Evolutionary conservation across 306 rosid genomes (phyloP).

Genomic region (Coriaria nepalensis): DNA sequence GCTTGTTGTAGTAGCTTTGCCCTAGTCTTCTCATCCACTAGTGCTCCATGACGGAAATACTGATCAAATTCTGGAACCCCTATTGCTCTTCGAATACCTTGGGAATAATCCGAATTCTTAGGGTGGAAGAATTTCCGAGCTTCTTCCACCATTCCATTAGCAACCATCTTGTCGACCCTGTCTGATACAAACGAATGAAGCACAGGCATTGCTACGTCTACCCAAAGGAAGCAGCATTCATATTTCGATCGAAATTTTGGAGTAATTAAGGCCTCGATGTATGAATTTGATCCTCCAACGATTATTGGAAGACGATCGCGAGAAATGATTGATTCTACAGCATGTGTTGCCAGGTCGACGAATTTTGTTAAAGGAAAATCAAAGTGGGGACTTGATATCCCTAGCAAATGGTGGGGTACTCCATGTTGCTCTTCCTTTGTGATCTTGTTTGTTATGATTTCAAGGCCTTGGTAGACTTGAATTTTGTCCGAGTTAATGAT

Average conservation of each 20-base stretch:
- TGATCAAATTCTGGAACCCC: conserved; percentile 76
- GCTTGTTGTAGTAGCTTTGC: conserved; percentile 26
- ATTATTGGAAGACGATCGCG: conserved; percentile 47
- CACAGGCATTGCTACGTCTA: conserved; percentile 40
- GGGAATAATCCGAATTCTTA: conserved; percentile 24
- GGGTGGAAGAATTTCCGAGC: conserved; percentile 33
- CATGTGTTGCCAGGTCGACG: conserved; percentile 20
- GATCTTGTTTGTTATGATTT: conserved; percentile 67
- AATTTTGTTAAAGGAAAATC: conserved; percentile 49
- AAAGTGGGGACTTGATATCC: conserved; percentile 27
- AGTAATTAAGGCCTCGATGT: conserved; percentile 51
- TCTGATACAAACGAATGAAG: conserved; percentile 34
- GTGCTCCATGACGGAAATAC: conserved; percentile 31
- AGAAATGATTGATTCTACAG: conserved; percentile 30
- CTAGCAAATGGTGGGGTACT: conserved; percentile 69
- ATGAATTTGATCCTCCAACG: conserved; percentile 87
- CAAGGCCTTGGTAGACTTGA: conserved; percentile 68
- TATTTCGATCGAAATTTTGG: conserved; percentile 33
- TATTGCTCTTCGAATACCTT: conserved; percentile 60
- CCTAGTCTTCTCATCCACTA: conserved; percentile 14
- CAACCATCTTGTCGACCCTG: conserved; percentile 59
- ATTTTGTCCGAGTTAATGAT: conserved; percentile 87
- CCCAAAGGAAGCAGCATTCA: conserved; percentile 64
- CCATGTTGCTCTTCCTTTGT: conserved; percentile 47
- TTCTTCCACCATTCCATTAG: conserved; percentile 52